phyloP scores from a whole-genome alignment of 2,329 filamentous ascomycete genomes.

The Talaromyces pinophilus region DNA sequence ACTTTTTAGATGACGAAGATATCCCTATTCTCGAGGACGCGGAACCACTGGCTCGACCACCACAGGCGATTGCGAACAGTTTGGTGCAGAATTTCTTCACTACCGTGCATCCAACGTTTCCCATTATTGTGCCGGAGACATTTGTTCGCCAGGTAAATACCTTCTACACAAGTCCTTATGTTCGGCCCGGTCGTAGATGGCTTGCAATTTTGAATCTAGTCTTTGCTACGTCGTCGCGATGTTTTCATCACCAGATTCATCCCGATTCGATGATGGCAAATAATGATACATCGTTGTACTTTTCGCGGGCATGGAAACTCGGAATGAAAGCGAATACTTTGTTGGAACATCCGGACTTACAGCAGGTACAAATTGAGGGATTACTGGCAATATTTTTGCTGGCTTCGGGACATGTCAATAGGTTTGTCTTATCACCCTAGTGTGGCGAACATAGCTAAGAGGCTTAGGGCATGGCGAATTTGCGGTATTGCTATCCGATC shows the following conservation, averaged over 20 bases:
- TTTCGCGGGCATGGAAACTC: slow-evolving; percentile 46
- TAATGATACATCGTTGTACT: slow-evolving; percentile 44
- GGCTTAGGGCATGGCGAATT: slow-evolving; percentile 45
- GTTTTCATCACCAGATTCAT: slow-evolving; percentile 35
- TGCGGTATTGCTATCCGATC: slow-evolving; percentile 45
- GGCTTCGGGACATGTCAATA: slow-evolving; percentile 45
- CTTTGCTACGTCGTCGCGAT: slow-evolving; percentile 46
- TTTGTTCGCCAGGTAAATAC: slow-evolving; percentile 44
- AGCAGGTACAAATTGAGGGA: slow-evolving; percentile 48
- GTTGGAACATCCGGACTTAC: slow-evolving; percentile 44
- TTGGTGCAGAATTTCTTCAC: slow-evolving; percentile 45
- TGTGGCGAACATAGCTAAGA: neutral
- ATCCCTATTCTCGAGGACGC: slow-evolving; percentile 38
- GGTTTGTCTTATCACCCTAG: slow-evolving; percentile 30
- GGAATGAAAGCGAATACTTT: slow-evolving; percentile 39
- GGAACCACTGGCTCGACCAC: slow-evolving; percentile 41
- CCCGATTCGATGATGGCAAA: slow-evolving; percentile 30
- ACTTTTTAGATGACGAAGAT: slow-evolving; percentile 44
- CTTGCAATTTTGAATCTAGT: slow-evolving; percentile 48
- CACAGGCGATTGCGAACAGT: slow-evolving; percentile 40
- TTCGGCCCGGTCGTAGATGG: slow-evolving; percentile 43
- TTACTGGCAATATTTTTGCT: slow-evolving; percentile 46
- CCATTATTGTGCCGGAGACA: slow-evolving; percentile 43
- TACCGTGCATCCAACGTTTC: slow-evolving; percentile 44
- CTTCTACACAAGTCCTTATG: slow-evolving; percentile 35